These are phyloP conservation scores for Bretziella fagacearum DNA, from an alignment of 2,329 filamentous ascomycete genomes.

Conservation along the genomic window DNA sequence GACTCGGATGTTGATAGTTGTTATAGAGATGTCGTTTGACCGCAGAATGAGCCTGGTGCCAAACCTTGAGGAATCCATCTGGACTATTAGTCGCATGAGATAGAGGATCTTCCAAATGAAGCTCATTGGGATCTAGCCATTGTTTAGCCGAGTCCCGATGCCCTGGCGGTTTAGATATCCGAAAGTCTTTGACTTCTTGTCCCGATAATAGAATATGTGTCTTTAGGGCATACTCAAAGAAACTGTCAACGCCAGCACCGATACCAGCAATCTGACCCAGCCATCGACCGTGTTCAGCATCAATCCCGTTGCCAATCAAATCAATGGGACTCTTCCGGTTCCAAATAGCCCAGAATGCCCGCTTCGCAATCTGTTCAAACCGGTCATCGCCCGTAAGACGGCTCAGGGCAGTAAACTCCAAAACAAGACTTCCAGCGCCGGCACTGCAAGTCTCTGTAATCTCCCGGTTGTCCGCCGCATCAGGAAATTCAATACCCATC, in stretches of 20 bases:
- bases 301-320: slow-evolving; percentile 78
- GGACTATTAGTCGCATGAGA: slow-evolving; percentile 51
- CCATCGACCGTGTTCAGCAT: slow-evolving; percentile 83
- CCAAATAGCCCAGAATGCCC: slow-evolving; percentile 98
- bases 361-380: slow-evolving; percentile 81
- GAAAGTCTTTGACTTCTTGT: slow-evolving; percentile 38
- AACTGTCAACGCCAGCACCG: slow-evolving; percentile 91
- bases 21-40: slow-evolving; percentile 89
- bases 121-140: slow-evolving; percentile 47
- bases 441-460: slow-evolving; percentile 94
- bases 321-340: slow-evolving; percentile 66
- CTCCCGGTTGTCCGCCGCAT: slow-evolving; percentile 30
- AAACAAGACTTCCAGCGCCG: slow-evolving; percentile 82
- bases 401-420: slow-evolving; percentile 85
- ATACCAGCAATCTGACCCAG: slow-evolving; percentile 81
- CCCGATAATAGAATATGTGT: slow-evolving; percentile 80
- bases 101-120: slow-evolving; percentile 36
- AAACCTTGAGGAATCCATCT: slow-evolving; percentile 63
- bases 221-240: slow-evolving; percentile 96
- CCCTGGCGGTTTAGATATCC: slow-evolving; percentile 22
- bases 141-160: slow-evolving; percentile 23
- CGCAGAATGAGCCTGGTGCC: slow-evolving; percentile 70
- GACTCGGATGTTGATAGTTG: slow-evolving; percentile 21
- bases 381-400: slow-evolving; percentile 68
- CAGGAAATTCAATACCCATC: slow-evolving; percentile 16